Base-by-base conservation (phyloP, 768 basidiomycete species). In the Trametes cinnabarina region DNA sequence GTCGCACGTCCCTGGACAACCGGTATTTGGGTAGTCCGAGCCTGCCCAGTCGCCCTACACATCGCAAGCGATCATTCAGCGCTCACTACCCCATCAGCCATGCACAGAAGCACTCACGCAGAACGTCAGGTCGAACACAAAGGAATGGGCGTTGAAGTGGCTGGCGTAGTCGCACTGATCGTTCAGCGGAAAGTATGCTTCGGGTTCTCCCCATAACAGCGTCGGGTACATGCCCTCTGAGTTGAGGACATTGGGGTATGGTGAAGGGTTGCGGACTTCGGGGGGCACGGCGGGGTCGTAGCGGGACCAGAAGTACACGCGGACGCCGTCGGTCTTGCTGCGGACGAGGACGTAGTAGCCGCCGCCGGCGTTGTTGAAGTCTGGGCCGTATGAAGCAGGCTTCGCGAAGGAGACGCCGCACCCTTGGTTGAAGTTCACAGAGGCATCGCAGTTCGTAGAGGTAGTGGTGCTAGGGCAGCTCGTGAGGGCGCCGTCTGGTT, bases 301-400 rank as follows among this genome's bases (percentile, higher is more conserved):
- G 39, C 84, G 73, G 12, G 80, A 65, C 82, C 82, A 86, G 68
- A 84, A 88, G 82, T 84, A 90, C 28, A 87, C 68, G 51, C 74
- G 77, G 39, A 89, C 74, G 22, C 84, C 83, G 3, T 68, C 71
- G 0, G 57, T 39, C 9, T 47, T 53, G 23, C 76, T 73, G 39
- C 79, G 77, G 57, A 72, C 65, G 76, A 85, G 74, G 47, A 75
- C 84, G 66, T 78, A 88, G 74, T 74, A 85, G 0, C 88, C 88
- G 23, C 88, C 88, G 25, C 79, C 77, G 14, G 68, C 69, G 12
- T 34, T 26, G 65, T 86, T 86, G 71, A 86, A 83, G 14, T 58
- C 65, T 28, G 65, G 6, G 22, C 83, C 83, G 63, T 78, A 83
- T 12, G 80, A 79, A 8, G 72, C 69, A 17, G 70, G 58, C 5